Conservation (phyloP, 192 early-diverging fungal genomes). For the Linnemannia zychae region DNA sequence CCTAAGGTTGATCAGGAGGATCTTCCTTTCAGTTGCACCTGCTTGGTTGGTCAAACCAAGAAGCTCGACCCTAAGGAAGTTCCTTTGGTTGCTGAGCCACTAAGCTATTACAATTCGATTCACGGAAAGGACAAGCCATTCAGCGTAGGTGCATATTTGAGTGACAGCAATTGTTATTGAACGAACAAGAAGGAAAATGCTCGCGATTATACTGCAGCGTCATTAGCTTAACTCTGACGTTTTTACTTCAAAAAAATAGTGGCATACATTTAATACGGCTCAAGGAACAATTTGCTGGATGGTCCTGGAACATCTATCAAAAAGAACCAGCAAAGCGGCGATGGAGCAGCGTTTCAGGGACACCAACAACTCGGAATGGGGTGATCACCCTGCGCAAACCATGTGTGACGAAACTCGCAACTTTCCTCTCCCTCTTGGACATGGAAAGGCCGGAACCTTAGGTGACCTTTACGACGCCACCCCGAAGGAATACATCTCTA, state of each 20-base stretch:
- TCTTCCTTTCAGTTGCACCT: conserved; percentile 1
- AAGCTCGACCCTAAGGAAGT: background rate
- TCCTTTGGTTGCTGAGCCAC: background rate
- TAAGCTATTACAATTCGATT: background rate
- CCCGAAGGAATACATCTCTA: background rate
- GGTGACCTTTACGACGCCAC: background rate
- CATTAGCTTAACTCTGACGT: no score
- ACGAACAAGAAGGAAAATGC: no score
- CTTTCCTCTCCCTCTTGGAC: background rate
- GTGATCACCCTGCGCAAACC: background rate
- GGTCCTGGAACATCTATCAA: no score
- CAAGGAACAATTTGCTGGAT: no score
- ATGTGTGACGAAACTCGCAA: conserved; percentile 8
- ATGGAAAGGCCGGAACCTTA: background rate
- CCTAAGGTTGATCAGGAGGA: background rate
- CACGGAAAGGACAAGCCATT: conserved; percentile 15
- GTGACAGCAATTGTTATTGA: no score
- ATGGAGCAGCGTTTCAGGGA: background rate
- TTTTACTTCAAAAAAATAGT: no score
- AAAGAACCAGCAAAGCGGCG: no score
- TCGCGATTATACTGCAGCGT: no score
- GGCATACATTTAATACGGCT: no score
- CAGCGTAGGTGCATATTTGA: background rate
- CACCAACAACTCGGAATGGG: conserved; percentile 6
- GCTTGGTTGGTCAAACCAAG: conserved; percentile 14